A percentile compares a stretch with the other conserved stretches of the same genome.
These are phyloP conservation scores for Lyophyllum semitale DNA, from an alignment of 768 basidiomycete species.

Conservation along the genomic window DNA sequence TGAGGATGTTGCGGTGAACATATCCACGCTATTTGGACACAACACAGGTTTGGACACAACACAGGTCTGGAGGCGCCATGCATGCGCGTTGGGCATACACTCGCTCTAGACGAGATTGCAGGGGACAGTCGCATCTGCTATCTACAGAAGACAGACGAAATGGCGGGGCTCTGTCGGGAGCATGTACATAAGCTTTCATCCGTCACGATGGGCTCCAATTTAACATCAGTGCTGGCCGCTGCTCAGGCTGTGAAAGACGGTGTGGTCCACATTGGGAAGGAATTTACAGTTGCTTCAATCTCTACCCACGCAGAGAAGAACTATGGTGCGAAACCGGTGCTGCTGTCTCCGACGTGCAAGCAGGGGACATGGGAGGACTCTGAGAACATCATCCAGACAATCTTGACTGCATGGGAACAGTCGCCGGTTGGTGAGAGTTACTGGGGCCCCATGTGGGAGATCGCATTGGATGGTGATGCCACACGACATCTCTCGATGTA, in stretches of 20 bases:
- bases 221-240: slow-evolving; percentile 11
- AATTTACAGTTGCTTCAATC: slow-evolving; percentile 27
- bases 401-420: slow-evolving; percentile 21
- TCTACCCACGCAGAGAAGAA: slow-evolving; percentile 17
- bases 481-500: slow-evolving; percentile 22
- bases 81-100: slow-evolving; percentile 14
- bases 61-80: background rate
- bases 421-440: slow-evolving; percentile 19
- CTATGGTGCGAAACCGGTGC: slow-evolving; percentile 22
- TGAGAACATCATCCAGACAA: slow-evolving; percentile 15
- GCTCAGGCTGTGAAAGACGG: slow-evolving; percentile 18
- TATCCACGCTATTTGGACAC: no score
- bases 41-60: slow-evolving; percentile 14
- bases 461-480: slow-evolving; percentile 22
- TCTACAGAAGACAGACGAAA: slow-evolving; percentile 19
- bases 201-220: slow-evolving; percentile 19
- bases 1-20: slow-evolving; percentile 25
- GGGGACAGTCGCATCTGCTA: slow-evolving; percentile 23
- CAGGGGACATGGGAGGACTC: slow-evolving; percentile 10
- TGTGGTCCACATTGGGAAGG: slow-evolving; percentile 27
- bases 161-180: slow-evolving; percentile 31
- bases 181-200: slow-evolving; percentile 10
- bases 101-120: slow-evolving; percentile 28
- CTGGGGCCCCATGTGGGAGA: slow-evolving; percentile 18
- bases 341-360: slow-evolving; percentile 25